Base-by-base conservation (phyloP, 768 basidiomycete genomes). In the Guyanaporus albipodus region DNA sequence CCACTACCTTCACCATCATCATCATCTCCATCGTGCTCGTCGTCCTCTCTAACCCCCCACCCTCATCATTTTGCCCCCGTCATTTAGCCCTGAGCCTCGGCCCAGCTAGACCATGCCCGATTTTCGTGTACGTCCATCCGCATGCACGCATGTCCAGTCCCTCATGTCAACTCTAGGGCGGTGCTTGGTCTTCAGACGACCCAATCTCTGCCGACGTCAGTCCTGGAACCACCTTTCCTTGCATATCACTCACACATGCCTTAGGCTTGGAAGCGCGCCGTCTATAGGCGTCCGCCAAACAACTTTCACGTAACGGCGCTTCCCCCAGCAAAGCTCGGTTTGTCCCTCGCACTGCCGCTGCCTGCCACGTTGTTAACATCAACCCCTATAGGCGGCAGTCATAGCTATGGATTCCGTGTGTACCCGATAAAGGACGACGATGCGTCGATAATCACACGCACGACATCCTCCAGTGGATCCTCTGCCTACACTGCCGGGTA, bases 381-480 rank as follows among this genome's bases (percentile, higher is more conserved):
- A 18, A 6, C 11, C 26, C 6, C 15, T 17, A 11, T 33, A 87
- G 85, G 77, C 19, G 72, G 69, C 39, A 74, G 66, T 40, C 71
- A 75, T 47, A 75, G 73, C 53, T 85, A 80, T 64, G 83, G 84
- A 34, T 74, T 89, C 71, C 76, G 75, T 11, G 73, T 88, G 26
- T 70, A 61, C 31, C 73, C 83, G 14, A 60, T 79, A 43, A 53
- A 55, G 29, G 56, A 53, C 18, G 68, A 69, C 8, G 62, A 75
- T 46, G 58, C 66, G 19, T 63, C 58, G 15, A 33, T 48, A 21
- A 29, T 32, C 19, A 47, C 57, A 4, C 50, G 42, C 10, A 41
- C 54, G 3, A 50, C 49, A 11, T 56, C 67, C 8, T 78, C 76
- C 19, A 50, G 67, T 23, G 71, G 63, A 18, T 73, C 75, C 6